These are phyloP conservation scores for Plicaturopsis crispa DNA, from an alignment of 768 basidiomycete genomes.

Conservation along the genomic window DNA sequence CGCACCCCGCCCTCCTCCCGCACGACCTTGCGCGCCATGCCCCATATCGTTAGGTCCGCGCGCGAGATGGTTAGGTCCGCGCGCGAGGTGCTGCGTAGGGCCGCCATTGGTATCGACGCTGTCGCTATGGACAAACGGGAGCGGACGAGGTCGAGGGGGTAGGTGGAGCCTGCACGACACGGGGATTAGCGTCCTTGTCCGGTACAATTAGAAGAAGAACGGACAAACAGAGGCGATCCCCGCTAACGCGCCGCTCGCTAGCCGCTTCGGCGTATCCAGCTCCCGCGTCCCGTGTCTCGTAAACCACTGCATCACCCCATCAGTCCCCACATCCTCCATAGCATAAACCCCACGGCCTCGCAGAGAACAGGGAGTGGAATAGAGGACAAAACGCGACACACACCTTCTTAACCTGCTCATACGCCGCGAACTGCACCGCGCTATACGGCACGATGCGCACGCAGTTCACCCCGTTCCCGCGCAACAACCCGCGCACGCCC, in stretches of 20 bases:
- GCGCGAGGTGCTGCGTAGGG: constrained; percentile 18
- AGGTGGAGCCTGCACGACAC: constrained; percentile 57
- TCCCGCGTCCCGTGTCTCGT: constrained; percentile 58
- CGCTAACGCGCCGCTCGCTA: constrained; percentile 83
- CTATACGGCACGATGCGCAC: constrained; percentile 91
- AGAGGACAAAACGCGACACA: constrained; percentile 25
- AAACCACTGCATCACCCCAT: too few species aligned
- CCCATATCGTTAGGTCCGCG: constrained; percentile 64
- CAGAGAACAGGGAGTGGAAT: constrained; percentile 9
- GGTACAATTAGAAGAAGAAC: constrained; percentile 22
- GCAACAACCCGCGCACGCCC: constrained; percentile 88
- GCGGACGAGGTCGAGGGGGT: constrained; percentile 91
- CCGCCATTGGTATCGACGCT: constrained; percentile 55
- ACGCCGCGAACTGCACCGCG: constrained; percentile 81
- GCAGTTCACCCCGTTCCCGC: constrained; percentile 90
- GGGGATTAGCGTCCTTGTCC: constrained; percentile 5
- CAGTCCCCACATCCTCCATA: too few species aligned
- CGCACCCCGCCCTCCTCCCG: constrained; percentile 87
- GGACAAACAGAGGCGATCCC: constrained; percentile 92
- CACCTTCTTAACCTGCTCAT: constrained; percentile 88
- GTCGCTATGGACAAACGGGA: constrained; percentile 91
- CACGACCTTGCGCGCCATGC: constrained; percentile 89
- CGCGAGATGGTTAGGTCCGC: constrained; percentile 26
- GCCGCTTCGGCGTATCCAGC: constrained; percentile 83
- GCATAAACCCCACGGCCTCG: too few species aligned